Evolutionary conservation across 805 yeast species (phyloP).

Genomic region (Nakazawaea wickerhamii): DNA sequence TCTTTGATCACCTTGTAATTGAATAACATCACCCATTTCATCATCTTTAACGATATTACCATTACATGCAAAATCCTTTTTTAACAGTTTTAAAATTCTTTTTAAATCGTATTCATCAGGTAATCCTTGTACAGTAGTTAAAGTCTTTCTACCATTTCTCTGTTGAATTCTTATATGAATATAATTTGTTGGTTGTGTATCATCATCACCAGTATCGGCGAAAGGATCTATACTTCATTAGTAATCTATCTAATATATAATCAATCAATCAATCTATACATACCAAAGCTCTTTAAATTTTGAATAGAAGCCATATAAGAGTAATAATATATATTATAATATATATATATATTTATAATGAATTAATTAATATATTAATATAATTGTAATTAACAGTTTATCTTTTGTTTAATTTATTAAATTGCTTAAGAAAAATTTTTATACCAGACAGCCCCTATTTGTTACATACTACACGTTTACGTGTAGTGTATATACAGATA

Average conservation of each 20-base stretch:
- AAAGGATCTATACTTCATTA: slow-evolving; percentile 93
- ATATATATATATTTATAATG: too few species aligned
- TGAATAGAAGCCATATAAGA: slow-evolving; percentile 82
- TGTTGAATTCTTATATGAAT: slow-evolving; percentile 98
- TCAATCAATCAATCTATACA: too few species aligned
- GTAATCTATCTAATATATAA: too few species aligned
- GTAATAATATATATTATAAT: neutral
- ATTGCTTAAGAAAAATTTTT: too few species aligned
- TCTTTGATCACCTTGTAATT: slow-evolving; percentile 98
- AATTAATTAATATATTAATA: too few species aligned
- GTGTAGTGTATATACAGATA: too few species aligned
- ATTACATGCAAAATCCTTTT: slow-evolving; percentile 98
- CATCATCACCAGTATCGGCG: slow-evolving; percentile 99
- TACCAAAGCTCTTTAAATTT: slow-evolving; percentile 74
- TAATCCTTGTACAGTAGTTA: slow-evolving; percentile 97
- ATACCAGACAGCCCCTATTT: too few species aligned
- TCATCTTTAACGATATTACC: slow-evolving; percentile 97
- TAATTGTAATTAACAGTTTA: too few species aligned
- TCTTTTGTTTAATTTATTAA: too few species aligned
- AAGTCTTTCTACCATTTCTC: slow-evolving; percentile 98
- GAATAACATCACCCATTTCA: slow-evolving; percentile 94
- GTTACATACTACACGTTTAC: too few species aligned
- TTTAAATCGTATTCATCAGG: slow-evolving; percentile 93
- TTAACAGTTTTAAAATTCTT: slow-evolving; percentile 86
- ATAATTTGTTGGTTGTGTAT: slow-evolving; percentile 91